Percentiles rank a stretch among this genome's conserved stretches.
These are phyloP conservation scores for Lithohypha guttulata DNA, from an alignment of 2,329 filamentous ascomycete species.

Conservation along the genomic window DNA sequence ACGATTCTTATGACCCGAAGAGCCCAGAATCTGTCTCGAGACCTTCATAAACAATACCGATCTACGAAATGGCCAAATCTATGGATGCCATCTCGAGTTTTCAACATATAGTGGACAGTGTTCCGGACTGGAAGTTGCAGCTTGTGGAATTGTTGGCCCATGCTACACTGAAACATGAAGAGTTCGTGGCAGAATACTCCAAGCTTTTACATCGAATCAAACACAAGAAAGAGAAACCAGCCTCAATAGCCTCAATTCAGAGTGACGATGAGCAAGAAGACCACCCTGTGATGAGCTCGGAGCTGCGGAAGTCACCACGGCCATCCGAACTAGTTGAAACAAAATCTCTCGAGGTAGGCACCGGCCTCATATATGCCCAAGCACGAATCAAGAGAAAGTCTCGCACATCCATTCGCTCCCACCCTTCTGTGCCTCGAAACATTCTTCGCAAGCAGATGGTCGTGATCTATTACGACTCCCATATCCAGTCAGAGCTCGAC, in stretches of 20 bases:
- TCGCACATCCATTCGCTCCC: slow-evolving; percentile 26
- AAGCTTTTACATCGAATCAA: slow-evolving; percentile 27
- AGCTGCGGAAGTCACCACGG: slow-evolving; percentile 9
- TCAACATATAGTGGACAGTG: slow-evolving; percentile 32
- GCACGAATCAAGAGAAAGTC: slow-evolving; percentile 30
- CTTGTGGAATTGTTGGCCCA: slow-evolving; percentile 33
- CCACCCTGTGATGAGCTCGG: not conserved
- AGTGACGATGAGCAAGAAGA: slow-evolving; percentile 22
- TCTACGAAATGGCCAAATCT: slow-evolving; percentile 10
- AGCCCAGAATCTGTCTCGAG: no score
- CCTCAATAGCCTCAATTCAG: slow-evolving; percentile 33
- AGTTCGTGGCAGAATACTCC: slow-evolving; percentile 34
- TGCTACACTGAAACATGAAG: slow-evolving; percentile 31
- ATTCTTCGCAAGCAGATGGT: slow-evolving; percentile 65
- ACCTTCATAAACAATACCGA: no score
- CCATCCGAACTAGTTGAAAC: slow-evolving; percentile 11
- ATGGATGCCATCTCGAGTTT: slow-evolving; percentile 38
- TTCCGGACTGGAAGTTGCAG: slow-evolving; percentile 35
- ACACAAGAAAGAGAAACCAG: slow-evolving; percentile 28
- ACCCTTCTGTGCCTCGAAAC: slow-evolving; percentile 23
- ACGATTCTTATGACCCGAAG: no score
- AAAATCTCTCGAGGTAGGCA: slow-evolving; percentile 18
- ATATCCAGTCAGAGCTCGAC: slow-evolving; percentile 74
- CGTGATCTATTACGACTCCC: slow-evolving; percentile 85
- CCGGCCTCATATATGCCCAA: slow-evolving; percentile 20